These are phyloP conservation scores for Dalbergia cochinchinensis DNA, from an alignment of 306 rosid species.

Conservation along the genomic window DNA sequence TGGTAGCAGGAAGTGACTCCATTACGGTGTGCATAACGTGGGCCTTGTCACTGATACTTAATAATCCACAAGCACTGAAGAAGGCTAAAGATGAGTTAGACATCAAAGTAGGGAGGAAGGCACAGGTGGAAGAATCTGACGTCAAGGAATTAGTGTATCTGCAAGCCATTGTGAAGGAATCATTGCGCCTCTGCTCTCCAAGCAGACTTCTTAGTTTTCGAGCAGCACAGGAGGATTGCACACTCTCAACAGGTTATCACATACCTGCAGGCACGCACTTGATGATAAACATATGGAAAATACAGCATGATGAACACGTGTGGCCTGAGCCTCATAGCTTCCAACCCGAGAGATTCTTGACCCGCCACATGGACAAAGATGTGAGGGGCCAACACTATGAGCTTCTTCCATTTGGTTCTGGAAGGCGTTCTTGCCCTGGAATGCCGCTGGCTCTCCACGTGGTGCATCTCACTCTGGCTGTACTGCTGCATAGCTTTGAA, in stretches of 20 bases:
- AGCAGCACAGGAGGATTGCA: not conserved
- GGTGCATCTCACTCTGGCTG: constrained; percentile 41
- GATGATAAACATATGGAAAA: not conserved
- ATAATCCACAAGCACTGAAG: constrained; percentile 38
- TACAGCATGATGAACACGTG: not conserved
- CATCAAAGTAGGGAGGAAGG: constrained; percentile 2
- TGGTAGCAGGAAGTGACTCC: constrained; percentile 39
- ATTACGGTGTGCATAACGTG: constrained; percentile 15
- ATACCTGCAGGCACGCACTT: not conserved
- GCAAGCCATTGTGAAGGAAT: constrained; percentile 6
- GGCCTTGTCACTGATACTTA: constrained; percentile 31
- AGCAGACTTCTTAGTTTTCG: not conserved
- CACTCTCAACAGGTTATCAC: not conserved
- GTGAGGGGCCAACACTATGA: not conserved
- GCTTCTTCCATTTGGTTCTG: not conserved
- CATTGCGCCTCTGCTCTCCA: not conserved
- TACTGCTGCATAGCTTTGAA: constrained; percentile 44
- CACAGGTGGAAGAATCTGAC: not conserved
- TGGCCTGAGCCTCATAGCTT: not conserved
- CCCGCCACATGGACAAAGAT: not conserved
- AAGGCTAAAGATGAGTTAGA: constrained; percentile 43
- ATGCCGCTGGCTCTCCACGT: constrained; percentile 26
- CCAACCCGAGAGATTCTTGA: not conserved
- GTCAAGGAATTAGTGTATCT: not conserved
- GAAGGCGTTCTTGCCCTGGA: constrained; percentile 28